Evolutionary conservation across 2,329 filamentous ascomycete species (phyloP), one percentile per base, ranked within the genome.

Genomic region (Epicoccum sorghinum): DNA sequence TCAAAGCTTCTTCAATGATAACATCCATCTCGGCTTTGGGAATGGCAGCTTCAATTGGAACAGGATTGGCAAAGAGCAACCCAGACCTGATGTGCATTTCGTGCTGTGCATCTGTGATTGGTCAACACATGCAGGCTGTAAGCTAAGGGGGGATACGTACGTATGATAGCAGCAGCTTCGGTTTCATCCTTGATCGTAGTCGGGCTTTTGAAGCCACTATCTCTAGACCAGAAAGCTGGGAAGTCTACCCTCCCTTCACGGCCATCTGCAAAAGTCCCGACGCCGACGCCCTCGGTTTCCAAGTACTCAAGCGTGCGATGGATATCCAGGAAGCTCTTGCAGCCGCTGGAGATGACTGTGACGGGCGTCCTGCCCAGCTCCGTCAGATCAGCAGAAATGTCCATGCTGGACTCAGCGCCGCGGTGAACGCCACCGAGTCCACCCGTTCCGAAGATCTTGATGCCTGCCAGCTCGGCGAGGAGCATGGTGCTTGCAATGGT

Each of bases 251-350:
- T 77, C 1, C 86, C 89, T 24, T 78, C 76, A 33, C 90, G 84
- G 1, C 90, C 91, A 74, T 96, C 91, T 23, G 91, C 88, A 78
- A 98, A 99, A 2, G 95, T 98, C 3, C 87, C 89, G 1, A 97
- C 92, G 33, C 88, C 83, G 22, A 91, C 92, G 8, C 90, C 90
- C 69, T 88, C 83, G 0, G 86, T 89, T 68, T 89, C 86, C 3
- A 89, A 79, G 64, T 86, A 88, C 78, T 99, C 95, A 4, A 99
- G 81, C 0, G 95, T 99, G 47, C 91, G 83, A 2, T 89, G 87
- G 55, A 97, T 92, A 70, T 99, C 95, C 33, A 99, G 81, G 74
- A 99, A 98, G 58, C 93, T 95, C 78, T 99, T 99, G 78, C 91
- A 96, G 12, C 95, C 95, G 61, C 90, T 91, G 74, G 89, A 90